A percentile compares a stretch with the other conserved stretches of the same genome.
Conservation (phyloP, 2,329 filamentous ascomycete species). For the Claviceps citrina region DNA sequence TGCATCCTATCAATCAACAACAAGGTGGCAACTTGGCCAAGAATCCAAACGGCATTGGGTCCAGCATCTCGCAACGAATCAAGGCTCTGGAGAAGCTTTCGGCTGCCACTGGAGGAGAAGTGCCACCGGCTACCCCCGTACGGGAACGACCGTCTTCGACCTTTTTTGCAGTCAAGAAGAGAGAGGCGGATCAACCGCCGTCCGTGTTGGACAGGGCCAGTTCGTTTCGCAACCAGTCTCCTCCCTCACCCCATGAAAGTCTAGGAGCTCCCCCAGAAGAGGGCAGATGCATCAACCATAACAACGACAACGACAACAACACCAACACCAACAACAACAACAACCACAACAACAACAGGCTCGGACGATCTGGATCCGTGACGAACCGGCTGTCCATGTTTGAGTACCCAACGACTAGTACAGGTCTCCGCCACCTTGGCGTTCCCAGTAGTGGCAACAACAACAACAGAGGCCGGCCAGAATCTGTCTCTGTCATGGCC, state of each 20-base stretch:
- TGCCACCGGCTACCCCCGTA: slow-evolving; percentile 8
- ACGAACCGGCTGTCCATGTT: slow-evolving; percentile 42
- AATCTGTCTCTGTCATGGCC: slow-evolving; percentile 79
- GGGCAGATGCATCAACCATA: slow-evolving; percentile 15
- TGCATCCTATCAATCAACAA: slow-evolving; percentile 38
- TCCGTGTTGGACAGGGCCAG: slow-evolving; percentile 30
- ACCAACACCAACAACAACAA: too few species aligned
- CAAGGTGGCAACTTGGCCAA: slow-evolving; percentile 32
- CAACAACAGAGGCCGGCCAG: slow-evolving; percentile 36
- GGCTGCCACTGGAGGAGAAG: slow-evolving; percentile 17
- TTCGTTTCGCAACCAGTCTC: slow-evolving; percentile 19
- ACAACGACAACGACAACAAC: too few species aligned
- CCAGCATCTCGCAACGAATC: slow-evolving; percentile 85
- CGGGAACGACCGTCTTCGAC: slow-evolving; percentile 33
- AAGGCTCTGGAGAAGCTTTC: slow-evolving; percentile 78
- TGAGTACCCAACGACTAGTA: slow-evolving; percentile 22
- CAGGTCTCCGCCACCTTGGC: slow-evolving; percentile 6
- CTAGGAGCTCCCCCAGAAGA: slow-evolving; percentile 33
- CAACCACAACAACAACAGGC: too few species aligned
- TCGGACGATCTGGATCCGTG: slow-evolving; percentile 38
- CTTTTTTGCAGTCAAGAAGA: slow-evolving; percentile 44
- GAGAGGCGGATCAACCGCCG: slow-evolving; percentile 29
- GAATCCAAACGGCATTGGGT: slow-evolving; percentile 63
- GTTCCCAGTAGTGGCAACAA: slow-evolving; percentile 12
- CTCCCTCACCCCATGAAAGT: slow-evolving; percentile 23